These are phyloP conservation scores for Didymella segeticola DNA, from an alignment of 2,329 filamentous ascomycete species.

Conservation along the genomic window DNA sequence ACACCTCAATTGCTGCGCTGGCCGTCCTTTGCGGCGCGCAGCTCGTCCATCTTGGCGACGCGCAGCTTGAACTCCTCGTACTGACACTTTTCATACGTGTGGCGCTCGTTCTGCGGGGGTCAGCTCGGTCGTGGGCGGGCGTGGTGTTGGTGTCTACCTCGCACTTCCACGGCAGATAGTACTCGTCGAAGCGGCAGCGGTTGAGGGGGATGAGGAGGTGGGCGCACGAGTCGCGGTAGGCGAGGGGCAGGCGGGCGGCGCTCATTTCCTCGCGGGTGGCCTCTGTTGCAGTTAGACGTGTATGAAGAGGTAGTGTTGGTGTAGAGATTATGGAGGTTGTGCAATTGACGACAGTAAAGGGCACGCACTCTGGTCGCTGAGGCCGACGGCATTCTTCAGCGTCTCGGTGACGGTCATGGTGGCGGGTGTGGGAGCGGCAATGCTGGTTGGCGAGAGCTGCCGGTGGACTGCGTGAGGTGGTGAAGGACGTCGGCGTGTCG, in stretches of 20 bases:
- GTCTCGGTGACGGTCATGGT: constrained; percentile 54
- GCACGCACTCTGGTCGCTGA: constrained; percentile 46
- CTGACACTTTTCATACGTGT: constrained; percentile 99
- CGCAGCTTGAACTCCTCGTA: constrained; percentile 99
- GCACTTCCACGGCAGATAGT: constrained; percentile 98
- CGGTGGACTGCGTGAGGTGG: constrained; percentile 16
- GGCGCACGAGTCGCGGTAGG: constrained; percentile 95
- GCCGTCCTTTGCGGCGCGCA: constrained; percentile 83
- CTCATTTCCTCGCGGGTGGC: constrained; percentile 93
- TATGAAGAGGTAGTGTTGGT: too few relatives aligned
- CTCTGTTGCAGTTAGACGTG: too few relatives aligned
- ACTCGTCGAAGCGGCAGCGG: constrained; percentile 88
- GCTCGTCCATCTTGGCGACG: constrained; percentile 97
- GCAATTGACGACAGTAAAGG: constrained; percentile 25
- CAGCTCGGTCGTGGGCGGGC: constrained; percentile 14
- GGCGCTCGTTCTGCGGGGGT: constrained; percentile 79
- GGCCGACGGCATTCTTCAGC: constrained; percentile 57
- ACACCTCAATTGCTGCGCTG: constrained; percentile 78
- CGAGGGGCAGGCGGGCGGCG: constrained; percentile 82
- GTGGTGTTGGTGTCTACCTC: constrained; percentile 64
- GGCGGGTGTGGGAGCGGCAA: constrained; percentile 26
- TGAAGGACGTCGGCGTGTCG: constrained; percentile 15
- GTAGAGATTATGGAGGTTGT: too few relatives aligned
- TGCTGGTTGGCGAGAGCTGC: constrained; percentile 21
- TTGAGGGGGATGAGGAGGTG: constrained; percentile 95